Percentiles rank a stretch among this genome's conserved stretches.
Evolutionary conservation across 129 eudicot species (phyloP).

Genomic region (Helichrysum umbraculigerum): DNA sequence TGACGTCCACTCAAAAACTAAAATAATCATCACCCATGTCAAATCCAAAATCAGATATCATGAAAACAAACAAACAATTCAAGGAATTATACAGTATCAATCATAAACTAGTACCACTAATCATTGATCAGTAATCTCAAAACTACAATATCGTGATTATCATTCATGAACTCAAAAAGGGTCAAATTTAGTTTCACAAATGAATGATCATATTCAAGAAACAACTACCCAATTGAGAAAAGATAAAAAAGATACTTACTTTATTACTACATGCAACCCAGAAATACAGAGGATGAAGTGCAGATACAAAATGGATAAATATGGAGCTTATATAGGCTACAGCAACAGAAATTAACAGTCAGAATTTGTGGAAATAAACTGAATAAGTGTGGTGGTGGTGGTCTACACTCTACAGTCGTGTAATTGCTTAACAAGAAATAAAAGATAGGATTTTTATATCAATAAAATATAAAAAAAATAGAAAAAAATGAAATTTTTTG

Average conservation of each 20-base stretch:
- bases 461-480: not conserved
- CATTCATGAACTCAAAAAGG: not conserved
- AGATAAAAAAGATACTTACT: conserved; percentile 20
- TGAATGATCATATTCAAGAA: conserved; percentile 18
- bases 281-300: conserved; percentile 12
- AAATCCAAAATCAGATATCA: conserved; percentile 13
- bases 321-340: conserved; percentile 26
- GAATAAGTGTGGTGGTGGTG: conserved; percentile 10
- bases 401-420: conserved; percentile 7
- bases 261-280: conserved; percentile 18
- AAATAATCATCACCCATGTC: not conserved
- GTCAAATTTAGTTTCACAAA: conserved; percentile 8
- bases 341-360: not conserved
- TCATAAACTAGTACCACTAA: not conserved
- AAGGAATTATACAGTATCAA: not conserved
- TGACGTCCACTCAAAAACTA: not conserved
- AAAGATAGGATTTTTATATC: not conserved
- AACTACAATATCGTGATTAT: not conserved
- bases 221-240: not conserved
- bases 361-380: conserved; percentile 7
- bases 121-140: conserved; percentile 17
- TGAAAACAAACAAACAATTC: conserved; percentile 9
- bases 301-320: conserved; percentile 5
- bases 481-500: not conserved
- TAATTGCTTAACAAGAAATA: conserved; percentile 20